These are phyloP conservation scores for Hypocrella siamensis DNA, from an alignment of 2,329 filamentous ascomycete species.

Conservation along the genomic window DNA sequence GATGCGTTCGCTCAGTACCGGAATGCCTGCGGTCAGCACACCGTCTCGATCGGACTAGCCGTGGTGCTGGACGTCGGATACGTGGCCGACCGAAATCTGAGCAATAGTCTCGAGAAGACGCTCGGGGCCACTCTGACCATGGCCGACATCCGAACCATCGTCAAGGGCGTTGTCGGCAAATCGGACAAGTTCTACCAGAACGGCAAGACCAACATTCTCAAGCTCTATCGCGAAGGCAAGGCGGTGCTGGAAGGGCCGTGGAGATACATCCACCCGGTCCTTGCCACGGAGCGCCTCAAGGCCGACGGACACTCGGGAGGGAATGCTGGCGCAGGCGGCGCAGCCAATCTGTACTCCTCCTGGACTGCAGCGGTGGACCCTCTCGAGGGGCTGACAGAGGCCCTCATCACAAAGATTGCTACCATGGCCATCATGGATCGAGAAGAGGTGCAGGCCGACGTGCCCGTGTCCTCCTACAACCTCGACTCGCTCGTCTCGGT, in stretches of 20 bases:
- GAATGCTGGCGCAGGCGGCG: neutral
- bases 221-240: slow-evolving; percentile 1
- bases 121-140: slow-evolving; percentile 3
- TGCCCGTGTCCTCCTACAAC: slow-evolving; percentile 18
- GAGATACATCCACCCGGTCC: slow-evolving; percentile 3
- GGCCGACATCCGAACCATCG: slow-evolving; percentile 3
- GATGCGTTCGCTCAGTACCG: slow-evolving; percentile 21
- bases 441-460: slow-evolving; percentile 11
- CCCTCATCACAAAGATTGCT: slow-evolving; percentile 4
- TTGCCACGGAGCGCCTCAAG: slow-evolving; percentile 1
- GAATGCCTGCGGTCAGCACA: slow-evolving; percentile 12
- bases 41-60: slow-evolving; percentile 6
- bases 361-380: slow-evolving; percentile 2
- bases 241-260: neutral
- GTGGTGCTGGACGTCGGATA: slow-evolving; percentile 9
- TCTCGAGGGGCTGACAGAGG: slow-evolving; percentile 2
- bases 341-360: neutral
- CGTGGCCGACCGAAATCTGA: slow-evolving; percentile 6
- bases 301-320: slow-evolving; percentile 1
- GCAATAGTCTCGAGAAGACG: neutral
- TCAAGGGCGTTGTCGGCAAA: slow-evolving; percentile 4
- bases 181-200: slow-evolving; percentile 1
- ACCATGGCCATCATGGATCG: slow-evolving; percentile 5
- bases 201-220: slow-evolving; percentile 1
- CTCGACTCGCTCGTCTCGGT: slow-evolving; percentile 26